phyloP scores from a whole-genome alignment of 768 basidiomycete species.

The Termitomyces heimii region DNA sequence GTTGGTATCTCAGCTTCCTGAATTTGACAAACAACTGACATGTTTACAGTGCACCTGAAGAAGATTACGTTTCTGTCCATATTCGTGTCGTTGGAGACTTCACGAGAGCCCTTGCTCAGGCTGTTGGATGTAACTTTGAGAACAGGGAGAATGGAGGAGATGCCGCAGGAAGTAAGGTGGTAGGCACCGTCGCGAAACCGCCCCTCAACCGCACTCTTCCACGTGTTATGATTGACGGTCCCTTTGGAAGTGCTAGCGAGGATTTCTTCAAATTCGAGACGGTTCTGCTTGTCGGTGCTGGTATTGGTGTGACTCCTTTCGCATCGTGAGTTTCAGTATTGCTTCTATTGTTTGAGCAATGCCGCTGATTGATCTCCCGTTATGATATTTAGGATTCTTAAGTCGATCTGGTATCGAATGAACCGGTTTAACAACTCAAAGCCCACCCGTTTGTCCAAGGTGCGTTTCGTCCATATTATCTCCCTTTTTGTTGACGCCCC shows the following conservation, averaged over 20 bases:
- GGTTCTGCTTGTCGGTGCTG: constrained; percentile 84
- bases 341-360: not conserved
- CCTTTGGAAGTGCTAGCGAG: constrained; percentile 89
- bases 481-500: not conserved
- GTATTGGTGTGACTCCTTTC: constrained; percentile 96
- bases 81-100: constrained; percentile 92
- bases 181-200: constrained; percentile 51
- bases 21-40: not conserved
- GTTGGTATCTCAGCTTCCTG: constrained; percentile 25
- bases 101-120: constrained; percentile 73
- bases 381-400: constrained; percentile 56
- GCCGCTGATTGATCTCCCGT: not conserved
- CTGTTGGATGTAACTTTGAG: constrained; percentile 81
- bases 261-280: constrained; percentile 90
- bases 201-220: constrained; percentile 73
- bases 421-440: constrained; percentile 74
- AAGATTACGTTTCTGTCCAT: constrained; percentile 92
- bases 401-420: constrained; percentile 96
- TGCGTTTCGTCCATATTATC: constrained; percentile 11
- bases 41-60: constrained; percentile 73
- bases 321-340: constrained; percentile 61
- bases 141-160: constrained; percentile 49
- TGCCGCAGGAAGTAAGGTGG: constrained; percentile 50
- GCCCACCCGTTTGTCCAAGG: constrained; percentile 83
- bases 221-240: constrained; percentile 93